Evolutionary conservation across 106 monocot genomes (phyloP).

Genomic region (Dendrobium officinale): DNA sequence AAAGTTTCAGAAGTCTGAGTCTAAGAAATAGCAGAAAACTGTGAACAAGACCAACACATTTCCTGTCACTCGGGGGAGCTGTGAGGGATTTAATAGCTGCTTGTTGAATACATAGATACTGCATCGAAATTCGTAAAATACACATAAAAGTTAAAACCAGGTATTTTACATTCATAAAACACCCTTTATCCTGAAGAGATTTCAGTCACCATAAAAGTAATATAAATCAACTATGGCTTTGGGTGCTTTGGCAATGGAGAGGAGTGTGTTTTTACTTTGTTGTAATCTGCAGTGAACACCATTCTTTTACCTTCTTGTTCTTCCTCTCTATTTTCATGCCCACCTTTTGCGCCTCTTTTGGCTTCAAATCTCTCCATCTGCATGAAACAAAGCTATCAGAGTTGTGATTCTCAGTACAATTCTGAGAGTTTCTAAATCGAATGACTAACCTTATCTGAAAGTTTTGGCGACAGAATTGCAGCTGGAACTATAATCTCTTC

Average conservation of each 20-base stretch:
- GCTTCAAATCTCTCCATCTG: background rate
- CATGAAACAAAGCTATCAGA: background rate
- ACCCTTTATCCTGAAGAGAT: background rate
- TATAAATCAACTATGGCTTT: conserved; percentile 3
- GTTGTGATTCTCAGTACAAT: background rate
- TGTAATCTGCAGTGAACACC: conserved; percentile 28
- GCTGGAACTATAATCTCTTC: background rate
- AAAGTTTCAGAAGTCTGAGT: background rate
- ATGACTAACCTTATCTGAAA: background rate
- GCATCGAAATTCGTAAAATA: background rate
- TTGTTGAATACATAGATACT: background rate
- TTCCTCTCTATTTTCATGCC: background rate
- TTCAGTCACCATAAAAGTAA: too few species aligned
- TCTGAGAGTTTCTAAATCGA: background rate
- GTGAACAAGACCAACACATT: background rate
- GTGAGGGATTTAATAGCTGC: background rate
- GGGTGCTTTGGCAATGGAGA: conserved; percentile 30
- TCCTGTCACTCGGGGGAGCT: background rate
- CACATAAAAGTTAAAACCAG: background rate
- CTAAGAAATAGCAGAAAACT: background rate
- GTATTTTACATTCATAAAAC: background rate
- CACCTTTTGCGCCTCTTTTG: background rate
- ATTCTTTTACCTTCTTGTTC: background rate
- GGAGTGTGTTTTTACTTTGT: conserved; percentile 27
- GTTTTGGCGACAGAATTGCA: background rate